These are phyloP conservation scores for Ophiosphaerella herpotricha DNA, from an alignment of 2,329 filamentous ascomycete species.

Conservation along the genomic window DNA sequence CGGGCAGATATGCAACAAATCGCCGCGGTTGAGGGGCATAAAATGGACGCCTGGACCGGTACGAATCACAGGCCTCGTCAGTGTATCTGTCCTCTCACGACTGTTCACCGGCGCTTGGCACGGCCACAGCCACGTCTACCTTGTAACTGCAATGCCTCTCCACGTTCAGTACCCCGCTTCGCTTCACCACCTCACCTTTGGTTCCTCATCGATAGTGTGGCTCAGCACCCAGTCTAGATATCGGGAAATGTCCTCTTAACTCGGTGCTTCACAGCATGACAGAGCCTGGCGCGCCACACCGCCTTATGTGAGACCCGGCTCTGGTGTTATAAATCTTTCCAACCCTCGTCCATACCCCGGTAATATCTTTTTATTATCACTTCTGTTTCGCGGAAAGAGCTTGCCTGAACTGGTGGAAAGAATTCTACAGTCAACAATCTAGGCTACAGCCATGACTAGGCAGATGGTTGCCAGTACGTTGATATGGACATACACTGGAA, in stretches of 20 bases:
- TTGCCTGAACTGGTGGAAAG: too few species aligned
- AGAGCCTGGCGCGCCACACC: conserved; percentile 1
- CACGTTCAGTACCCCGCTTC: too few species aligned
- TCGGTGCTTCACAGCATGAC: neutral
- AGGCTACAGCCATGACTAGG: neutral
- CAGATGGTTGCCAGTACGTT: neutral
- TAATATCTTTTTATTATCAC: too few species aligned
- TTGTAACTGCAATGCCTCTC: neutral
- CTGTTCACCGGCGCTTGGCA: conserved; percentile 24
- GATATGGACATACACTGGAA: neutral
- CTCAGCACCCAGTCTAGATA: neutral
- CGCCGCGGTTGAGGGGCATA: too few species aligned
- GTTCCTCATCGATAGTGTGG: neutral
- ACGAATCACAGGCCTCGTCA: too few species aligned
- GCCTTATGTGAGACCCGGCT: neutral
- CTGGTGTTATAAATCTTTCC: neutral
- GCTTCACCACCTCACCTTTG: neutral
- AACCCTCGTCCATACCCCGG: neutral
- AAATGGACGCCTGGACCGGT: too few species aligned
- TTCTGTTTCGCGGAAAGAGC: too few species aligned
- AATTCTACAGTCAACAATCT: too few species aligned
- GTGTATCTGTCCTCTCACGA: too few species aligned
- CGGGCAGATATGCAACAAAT: too few species aligned
- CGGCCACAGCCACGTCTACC: neutral
- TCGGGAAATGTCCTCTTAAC: neutral